A percentile compares a stretch with the other conserved stretches of the same genome.
Evolutionary conservation across 176 grass and related monocot species (phyloP).

Genomic region (Oropetium thomaeum): DNA sequence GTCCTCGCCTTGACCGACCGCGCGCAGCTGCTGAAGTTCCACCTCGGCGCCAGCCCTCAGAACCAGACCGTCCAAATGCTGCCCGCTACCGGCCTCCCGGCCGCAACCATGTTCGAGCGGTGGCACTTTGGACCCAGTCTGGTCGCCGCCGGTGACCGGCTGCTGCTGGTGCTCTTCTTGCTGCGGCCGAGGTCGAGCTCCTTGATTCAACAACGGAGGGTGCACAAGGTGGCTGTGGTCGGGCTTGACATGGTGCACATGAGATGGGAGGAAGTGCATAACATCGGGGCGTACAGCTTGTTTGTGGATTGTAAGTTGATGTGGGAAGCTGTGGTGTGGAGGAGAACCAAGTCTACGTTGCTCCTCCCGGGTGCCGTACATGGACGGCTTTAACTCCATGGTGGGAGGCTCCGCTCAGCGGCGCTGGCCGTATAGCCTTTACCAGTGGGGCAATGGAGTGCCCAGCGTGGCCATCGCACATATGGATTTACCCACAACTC

Average conservation of each 20-base stretch:
- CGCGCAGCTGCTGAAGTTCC: conserved; percentile 43
- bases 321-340: conserved; percentile 22
- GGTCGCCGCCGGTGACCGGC: conserved; percentile 17
- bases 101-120: conserved; percentile 19
- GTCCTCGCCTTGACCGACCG: conserved; percentile 37
- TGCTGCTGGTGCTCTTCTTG: conserved; percentile 48
- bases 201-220: not conserved
- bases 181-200: not conserved
- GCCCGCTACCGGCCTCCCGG: conserved; percentile 29
- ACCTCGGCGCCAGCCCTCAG: not conserved
- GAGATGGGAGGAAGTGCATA: conserved; percentile 37
- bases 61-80: conserved; percentile 15
- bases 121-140: conserved; percentile 20
- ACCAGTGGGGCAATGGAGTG: not conserved
- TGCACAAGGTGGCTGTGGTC: conserved; percentile 26
- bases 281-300: conserved; percentile 37
- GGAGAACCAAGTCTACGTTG: conserved; percentile 36
- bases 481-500: conserved; percentile 37
- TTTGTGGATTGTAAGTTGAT: conserved; percentile 30
- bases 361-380: not conserved
- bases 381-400: conserved; percentile 21
- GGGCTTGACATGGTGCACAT: conserved; percentile 36
- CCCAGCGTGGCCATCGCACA: not conserved
- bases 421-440: not conserved
- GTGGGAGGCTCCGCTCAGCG: not conserved